phyloP scores from a whole-genome alignment of 2,329 filamentous ascomycete species.

The Macrophomina tecta region DNA sequence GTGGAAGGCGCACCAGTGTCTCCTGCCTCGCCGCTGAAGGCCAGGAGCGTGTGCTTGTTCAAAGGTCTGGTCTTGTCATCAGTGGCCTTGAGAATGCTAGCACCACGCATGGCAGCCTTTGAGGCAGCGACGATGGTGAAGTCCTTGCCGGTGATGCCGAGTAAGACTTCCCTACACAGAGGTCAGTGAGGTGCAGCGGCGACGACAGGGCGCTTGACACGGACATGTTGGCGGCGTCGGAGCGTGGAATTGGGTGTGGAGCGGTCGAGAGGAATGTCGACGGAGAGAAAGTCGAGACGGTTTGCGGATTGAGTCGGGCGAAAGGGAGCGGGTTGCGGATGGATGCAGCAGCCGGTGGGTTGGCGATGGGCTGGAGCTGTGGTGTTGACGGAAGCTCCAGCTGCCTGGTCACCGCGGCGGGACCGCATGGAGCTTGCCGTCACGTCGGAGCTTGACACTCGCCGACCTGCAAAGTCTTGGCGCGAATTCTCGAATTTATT shows the following conservation, averaged over 20 bases:
- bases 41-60: slow-evolving; percentile 94
- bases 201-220: neutral
- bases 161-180: slow-evolving; percentile 84
- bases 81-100: slow-evolving; percentile 89
- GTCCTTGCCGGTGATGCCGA: slow-evolving; percentile 98
- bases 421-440: slow-evolving; percentile 2
- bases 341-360: slow-evolving; percentile 4
- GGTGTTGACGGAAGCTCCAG: slow-evolving; percentile 26
- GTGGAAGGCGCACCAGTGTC: slow-evolving; percentile 73
- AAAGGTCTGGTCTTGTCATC: slow-evolving; percentile 96
- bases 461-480: slow-evolving; percentile 25
- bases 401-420: slow-evolving; percentile 26
- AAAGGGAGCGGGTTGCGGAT: neutral
- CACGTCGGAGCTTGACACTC: slow-evolving; percentile 26
- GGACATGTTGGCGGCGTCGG: slow-evolving; percentile 26
- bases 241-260: neutral
- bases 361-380: slow-evolving; percentile 19
- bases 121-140: slow-evolving; percentile 97
- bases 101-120: slow-evolving; percentile 97
- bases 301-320: neutral
- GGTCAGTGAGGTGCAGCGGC: slow-evolving; percentile 15
- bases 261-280: neutral
- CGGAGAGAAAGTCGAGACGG: neutral
- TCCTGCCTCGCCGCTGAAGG: slow-evolving; percentile 93
- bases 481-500: slow-evolving; percentile 29